These are phyloP conservation scores for Singerocomus rubriflavus DNA, from an alignment of 1,284 basidiomycete genomes.

Conservation along the genomic window DNA sequence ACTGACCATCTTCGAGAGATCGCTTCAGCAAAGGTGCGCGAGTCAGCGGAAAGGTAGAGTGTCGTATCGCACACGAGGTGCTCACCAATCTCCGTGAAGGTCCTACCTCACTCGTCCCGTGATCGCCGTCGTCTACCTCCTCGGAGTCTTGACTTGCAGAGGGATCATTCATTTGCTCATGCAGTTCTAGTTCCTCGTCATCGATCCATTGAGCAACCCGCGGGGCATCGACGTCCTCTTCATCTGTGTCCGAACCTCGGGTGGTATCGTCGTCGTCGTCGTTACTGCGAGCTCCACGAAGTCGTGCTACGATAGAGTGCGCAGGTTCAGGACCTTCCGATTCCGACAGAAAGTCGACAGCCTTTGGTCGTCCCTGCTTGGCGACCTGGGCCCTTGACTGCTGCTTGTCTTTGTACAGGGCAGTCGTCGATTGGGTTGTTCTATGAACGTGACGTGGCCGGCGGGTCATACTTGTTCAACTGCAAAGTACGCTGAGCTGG, in stretches of 20 bases:
- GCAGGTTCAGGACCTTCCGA: slow-evolving; percentile 1
- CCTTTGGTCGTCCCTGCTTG: slow-evolving; percentile 16
- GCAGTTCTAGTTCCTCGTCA: slow-evolving; percentile 43
- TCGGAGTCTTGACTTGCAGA: slow-evolving; percentile 30
- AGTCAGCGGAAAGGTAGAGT: slow-evolving; percentile 14
- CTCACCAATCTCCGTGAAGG: slow-evolving; percentile 32
- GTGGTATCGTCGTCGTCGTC: background rate
- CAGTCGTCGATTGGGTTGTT: background rate
- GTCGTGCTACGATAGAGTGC: background rate
- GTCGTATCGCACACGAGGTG: background rate
- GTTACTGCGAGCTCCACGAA: background rate
- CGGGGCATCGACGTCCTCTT: slow-evolving; percentile 43
- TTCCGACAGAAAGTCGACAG: slow-evolving; percentile 19
- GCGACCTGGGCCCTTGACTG: slow-evolving; percentile 4
- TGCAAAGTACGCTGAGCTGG: no score
- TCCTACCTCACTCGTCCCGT: slow-evolving; percentile 16
- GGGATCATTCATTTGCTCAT: slow-evolving; percentile 19
- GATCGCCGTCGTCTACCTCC: slow-evolving; percentile 16
- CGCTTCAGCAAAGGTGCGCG: slow-evolving; percentile 31
- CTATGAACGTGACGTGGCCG: slow-evolving; percentile 5
- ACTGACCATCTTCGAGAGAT: slow-evolving; percentile 28
- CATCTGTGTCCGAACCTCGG: slow-evolving; percentile 1
- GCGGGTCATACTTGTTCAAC: slow-evolving; percentile 11
- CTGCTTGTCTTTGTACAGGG: background rate
- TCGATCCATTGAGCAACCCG: slow-evolving; percentile 57